A percentile compares a stretch with the other conserved stretches of the same genome.
phyloP scores from a whole-genome alignment of 1,284 basidiomycete genomes.

The Papiliotrema nemorosa region DNA sequence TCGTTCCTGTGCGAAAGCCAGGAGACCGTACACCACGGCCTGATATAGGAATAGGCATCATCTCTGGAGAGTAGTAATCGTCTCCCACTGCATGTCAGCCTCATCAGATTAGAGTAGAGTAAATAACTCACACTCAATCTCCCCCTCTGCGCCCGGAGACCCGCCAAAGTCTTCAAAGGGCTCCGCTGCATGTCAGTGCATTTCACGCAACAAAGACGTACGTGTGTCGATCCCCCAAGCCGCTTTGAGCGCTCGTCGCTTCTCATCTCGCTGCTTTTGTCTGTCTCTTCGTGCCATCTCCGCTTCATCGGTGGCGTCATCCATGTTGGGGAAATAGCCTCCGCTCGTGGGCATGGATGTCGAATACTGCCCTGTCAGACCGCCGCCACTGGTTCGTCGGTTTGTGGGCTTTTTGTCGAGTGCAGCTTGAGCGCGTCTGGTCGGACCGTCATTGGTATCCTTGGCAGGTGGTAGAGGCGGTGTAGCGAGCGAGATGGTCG shows the following conservation, averaged over 20 bases:
- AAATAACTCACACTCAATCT: constrained; percentile 7
- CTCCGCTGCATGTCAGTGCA: constrained; percentile 39
- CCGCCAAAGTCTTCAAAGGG: constrained; percentile 49
- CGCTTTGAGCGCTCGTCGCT: constrained; percentile 46
- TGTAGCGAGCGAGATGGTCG: constrained; percentile 24
- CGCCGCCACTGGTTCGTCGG: constrained; percentile 31
- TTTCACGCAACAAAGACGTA: constrained; percentile 22
- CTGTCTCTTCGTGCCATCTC: constrained; percentile 32
- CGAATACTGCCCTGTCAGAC: constrained; percentile 46
- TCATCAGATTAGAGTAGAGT: not conserved
- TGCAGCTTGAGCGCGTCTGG: not conserved
- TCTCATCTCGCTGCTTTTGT: constrained; percentile 42
- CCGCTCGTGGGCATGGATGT: constrained; percentile 44
- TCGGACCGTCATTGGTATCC: constrained; percentile 5
- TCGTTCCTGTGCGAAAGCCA: constrained; percentile 24
- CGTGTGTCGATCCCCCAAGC: constrained; percentile 50
- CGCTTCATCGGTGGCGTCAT: constrained; percentile 29
- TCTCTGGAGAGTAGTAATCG: constrained; percentile 18
- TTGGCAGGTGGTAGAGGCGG: constrained; percentile 19
- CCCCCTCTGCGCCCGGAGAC: constrained; percentile 21
- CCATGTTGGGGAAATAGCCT: constrained; percentile 42
- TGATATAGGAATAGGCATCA: constrained; percentile 12
- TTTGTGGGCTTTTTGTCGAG: constrained; percentile 1
- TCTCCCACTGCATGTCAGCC: constrained; percentile 17
- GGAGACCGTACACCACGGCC: constrained; percentile 28